Percentiles rank a stretch among this genome's conserved stretches.
Conservation (phyloP, 1,284 basidiomycete genomes). For the Moniliophthora roreri region DNA sequence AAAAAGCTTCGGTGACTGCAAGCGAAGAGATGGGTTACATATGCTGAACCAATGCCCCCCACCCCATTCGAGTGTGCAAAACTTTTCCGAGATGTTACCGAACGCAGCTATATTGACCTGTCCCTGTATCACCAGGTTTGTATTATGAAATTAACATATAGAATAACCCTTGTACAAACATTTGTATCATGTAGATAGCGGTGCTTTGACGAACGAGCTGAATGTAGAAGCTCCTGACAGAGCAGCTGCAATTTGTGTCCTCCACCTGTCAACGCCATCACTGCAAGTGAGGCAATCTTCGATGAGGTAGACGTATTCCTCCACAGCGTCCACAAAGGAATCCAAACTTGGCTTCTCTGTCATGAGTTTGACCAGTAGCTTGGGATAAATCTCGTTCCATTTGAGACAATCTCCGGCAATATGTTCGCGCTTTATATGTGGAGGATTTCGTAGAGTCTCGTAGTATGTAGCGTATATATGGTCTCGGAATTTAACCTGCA, state of each 20-base stretch:
- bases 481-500: slow-evolving; percentile 3
- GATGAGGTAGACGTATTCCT: neutral
- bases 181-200: neutral
- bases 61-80: too few species aligned
- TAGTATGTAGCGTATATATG: slow-evolving; percentile 1
- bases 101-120: too few species aligned
- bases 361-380: slow-evolving; percentile 1
- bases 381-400: slow-evolving; percentile 2
- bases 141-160: too few species aligned
- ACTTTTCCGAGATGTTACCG: too few species aligned
- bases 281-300: slow-evolving; percentile 1
- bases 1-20: too few species aligned
- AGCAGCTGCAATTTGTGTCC: neutral
- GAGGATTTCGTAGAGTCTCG: neutral
- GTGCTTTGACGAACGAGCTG: slow-evolving; percentile 1
- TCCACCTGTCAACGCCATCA: slow-evolving; percentile 1
- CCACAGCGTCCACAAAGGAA: neutral
- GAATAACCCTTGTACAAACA: too few species aligned
- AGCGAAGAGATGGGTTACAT: too few species aligned
- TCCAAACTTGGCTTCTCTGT: neutral
- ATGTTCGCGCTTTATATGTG: slow-evolving; percentile 1
- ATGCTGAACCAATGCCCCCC: too few species aligned
- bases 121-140: too few species aligned
- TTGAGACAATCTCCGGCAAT: slow-evolving; percentile 1
- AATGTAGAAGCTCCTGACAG: neutral